phyloP scores from a whole-genome alignment of 257 asterid genomes.

The Gentiana dahurica region DNA sequence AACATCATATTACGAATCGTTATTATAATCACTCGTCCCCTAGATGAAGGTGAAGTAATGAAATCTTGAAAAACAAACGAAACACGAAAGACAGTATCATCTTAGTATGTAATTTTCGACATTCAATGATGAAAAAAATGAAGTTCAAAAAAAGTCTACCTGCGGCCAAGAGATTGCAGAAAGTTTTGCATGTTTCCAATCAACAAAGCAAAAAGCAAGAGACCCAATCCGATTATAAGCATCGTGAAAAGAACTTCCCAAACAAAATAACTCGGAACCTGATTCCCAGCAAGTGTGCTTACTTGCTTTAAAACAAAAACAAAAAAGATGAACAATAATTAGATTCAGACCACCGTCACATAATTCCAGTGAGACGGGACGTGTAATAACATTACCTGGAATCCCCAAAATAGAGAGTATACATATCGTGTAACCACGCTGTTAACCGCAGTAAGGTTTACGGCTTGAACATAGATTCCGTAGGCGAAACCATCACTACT shows the following conservation, averaged over 20 bases:
- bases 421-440: conserved; percentile 43
- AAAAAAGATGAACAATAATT: neutral
- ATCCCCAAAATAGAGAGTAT: conserved; percentile 93
- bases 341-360: neutral
- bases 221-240: conserved; percentile 75
- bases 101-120: too few relatives aligned
- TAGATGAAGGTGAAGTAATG: too few relatives aligned
- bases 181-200: conserved; percentile 95
- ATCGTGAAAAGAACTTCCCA: conserved; percentile 89
- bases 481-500: conserved; percentile 30
- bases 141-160: conserved; percentile 24
- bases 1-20: too few relatives aligned
- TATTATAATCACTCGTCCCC: too few relatives aligned
- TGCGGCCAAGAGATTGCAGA: conserved; percentile 87
- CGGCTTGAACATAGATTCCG: conserved; percentile 63
- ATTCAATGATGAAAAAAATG: neutral
- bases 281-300: conserved; percentile 93
- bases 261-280: conserved; percentile 60
- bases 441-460: conserved; percentile 41
- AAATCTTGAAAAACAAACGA: too few relatives aligned
- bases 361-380: neutral
- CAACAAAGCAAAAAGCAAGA: conserved; percentile 76
- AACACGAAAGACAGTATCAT: too few relatives aligned
- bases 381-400: conserved; percentile 56
- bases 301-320: conserved; percentile 45